These are phyloP conservation scores for Kodamaea anthophila DNA, from an alignment of 1,139 yeast genomes.

Conservation along the genomic window DNA sequence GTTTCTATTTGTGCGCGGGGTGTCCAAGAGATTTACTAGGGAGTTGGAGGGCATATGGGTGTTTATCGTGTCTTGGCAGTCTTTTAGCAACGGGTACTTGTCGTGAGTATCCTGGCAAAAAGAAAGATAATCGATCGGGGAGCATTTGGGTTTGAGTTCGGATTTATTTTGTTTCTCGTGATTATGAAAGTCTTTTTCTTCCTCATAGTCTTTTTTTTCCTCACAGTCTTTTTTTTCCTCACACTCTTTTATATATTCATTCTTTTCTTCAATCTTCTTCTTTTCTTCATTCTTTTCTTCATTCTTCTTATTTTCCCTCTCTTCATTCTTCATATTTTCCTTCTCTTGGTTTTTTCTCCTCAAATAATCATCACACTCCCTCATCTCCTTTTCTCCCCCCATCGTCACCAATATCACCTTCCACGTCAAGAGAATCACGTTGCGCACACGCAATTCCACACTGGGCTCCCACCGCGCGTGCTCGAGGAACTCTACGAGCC, in stretches of 20 bases:
- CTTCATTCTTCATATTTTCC: conserved; percentile 28
- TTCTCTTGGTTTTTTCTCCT: conserved; percentile 38
- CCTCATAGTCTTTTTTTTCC: conserved; percentile 3
- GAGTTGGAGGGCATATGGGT: conserved; percentile 41
- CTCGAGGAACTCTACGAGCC: conserved; percentile 49
- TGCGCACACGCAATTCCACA: conserved; percentile 33
- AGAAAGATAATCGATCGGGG: conserved; percentile 46
- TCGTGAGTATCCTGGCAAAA: conserved; percentile 70
- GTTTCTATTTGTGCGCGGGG: conserved; percentile 49
- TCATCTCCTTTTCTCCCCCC: conserved; percentile 48
- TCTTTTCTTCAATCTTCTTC: conserved; percentile 8
- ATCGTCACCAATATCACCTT: conserved; percentile 57
- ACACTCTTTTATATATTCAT: background rate
- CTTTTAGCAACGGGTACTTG: conserved; percentile 73
- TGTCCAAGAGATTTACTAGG: conserved; percentile 51
- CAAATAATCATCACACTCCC: conserved; percentile 46
- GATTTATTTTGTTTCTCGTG: background rate
- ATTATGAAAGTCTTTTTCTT: background rate
- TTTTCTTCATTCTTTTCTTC: conserved; percentile 13
- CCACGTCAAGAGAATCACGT: conserved; percentile 51
- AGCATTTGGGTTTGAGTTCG: conserved; percentile 3
- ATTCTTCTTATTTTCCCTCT: conserved; percentile 13
- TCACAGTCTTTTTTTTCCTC: conserved; percentile 3
- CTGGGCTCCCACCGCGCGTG: conserved; percentile 58
- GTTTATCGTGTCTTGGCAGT: too few species aligned